Base-by-base conservation (phyloP, 1,139 yeast genomes). In the Suhomyces choctaworum region DNA sequence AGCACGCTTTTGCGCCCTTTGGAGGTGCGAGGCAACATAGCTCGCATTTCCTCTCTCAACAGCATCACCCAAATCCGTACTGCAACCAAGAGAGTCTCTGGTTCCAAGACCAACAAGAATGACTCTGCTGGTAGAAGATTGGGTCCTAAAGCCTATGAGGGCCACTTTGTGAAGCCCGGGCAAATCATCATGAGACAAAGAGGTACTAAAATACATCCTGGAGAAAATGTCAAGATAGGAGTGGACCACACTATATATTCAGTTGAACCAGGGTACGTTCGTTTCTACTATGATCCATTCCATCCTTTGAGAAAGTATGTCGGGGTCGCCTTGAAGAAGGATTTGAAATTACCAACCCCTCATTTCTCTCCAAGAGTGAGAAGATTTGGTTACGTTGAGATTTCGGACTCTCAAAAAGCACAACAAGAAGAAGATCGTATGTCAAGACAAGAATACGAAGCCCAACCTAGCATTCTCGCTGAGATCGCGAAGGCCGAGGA, bases 151-250 rank as follows among this genome's bases (percentile, higher is more conserved):
- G 85, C 76, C 34, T 77, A 83, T 45, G 97, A 90, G 51, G 83
- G 85, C 29, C 74, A 78, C 53, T 63, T 60, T 36, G 84, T 54
- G 50, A 72, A 75, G 36, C 80, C 87, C 0, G 97, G 97, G n/a
- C 86, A 89, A 54, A 90, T 92, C 49, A 73, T 92, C 29, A 80
- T 87, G 80, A 80, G 97, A 61, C 99, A 92, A 58, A 77, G 97
- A 58, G 99, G 99, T 54, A 89, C 98, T n/a, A 82, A 78, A 52
- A 85, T 90, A 58, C 95, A 81, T 54, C 97, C 98, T 0, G 99
- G 99, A 28, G 95, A 86, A 48, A 90, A 92, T 50, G 82, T 80
- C 21, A 87, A 85, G 13, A 85, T 92, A 45, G 98, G 99, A 46
- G 82, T 79, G 49, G 98, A 92, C 59, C 97, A 90, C 58, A 92